Conservation (phyloP, 2,329 filamentous ascomycete species). For the Westerdykella ornata region DNA sequence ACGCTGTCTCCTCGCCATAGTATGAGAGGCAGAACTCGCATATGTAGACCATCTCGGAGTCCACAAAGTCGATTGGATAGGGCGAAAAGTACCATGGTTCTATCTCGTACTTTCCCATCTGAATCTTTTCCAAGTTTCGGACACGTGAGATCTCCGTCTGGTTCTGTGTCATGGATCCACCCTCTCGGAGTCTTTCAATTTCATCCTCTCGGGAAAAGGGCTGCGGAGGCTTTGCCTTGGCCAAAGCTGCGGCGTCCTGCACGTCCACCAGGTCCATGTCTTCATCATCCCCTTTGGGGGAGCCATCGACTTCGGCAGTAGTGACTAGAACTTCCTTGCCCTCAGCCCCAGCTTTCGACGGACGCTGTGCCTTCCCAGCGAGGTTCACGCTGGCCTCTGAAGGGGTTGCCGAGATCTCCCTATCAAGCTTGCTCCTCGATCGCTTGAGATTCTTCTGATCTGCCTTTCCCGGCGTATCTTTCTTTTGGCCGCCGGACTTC, state of each 20-base stretch:
- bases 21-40: conserved; percentile 97
- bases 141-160: conserved; percentile 95
- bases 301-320: conserved; percentile 43
- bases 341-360: conserved; percentile 55
- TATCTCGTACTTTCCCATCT: conserved; percentile 86
- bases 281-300: conserved; percentile 46
- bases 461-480: conserved; percentile 39
- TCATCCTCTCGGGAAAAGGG: conserved; percentile 76
- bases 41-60: conserved; percentile 86
- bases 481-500: conserved; percentile 54
- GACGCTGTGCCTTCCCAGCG: conserved; percentile 41
- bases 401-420: conserved; percentile 51
- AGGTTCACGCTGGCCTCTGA: conserved; percentile 50
- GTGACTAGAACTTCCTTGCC: conserved; percentile 48
- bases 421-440: conserved; percentile 42
- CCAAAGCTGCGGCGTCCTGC: conserved; percentile 46
- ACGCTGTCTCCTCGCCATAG: conserved; percentile 75
- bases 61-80: conserved; percentile 82
- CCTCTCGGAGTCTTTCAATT: conserved; percentile 90
- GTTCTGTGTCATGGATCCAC: conserved; percentile 98
- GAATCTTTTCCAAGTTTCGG: conserved; percentile 85
- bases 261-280: conserved; percentile 49
- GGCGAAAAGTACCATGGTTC: conserved; percentile 99
- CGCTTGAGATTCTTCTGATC: conserved; percentile 44
- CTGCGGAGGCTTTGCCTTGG: conserved; percentile 48